Percentiles rank a stretch among this genome's conserved stretches.
These are phyloP conservation scores for Pholiota microspora DNA, from an alignment of 768 basidiomycete genomes.

Conservation along the genomic window DNA sequence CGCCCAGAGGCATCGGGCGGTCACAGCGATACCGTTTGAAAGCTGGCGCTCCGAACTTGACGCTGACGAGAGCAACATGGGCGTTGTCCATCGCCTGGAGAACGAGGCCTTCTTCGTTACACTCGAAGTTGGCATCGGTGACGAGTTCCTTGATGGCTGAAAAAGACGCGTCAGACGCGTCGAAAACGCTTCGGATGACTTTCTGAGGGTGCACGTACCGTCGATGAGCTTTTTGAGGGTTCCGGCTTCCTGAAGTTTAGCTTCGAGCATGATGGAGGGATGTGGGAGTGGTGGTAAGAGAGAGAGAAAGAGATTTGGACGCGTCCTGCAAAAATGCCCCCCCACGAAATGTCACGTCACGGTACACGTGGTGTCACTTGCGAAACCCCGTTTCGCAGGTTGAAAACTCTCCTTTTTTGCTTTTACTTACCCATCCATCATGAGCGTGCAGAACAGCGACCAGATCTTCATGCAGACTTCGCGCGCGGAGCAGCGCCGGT, in stretches of 20 bases:
- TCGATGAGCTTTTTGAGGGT: conserved; percentile 92
- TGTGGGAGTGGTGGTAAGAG: conserved; percentile 1
- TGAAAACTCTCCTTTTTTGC: too few species aligned
- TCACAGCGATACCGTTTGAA: conserved; percentile 94
- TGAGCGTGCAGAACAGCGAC: too few species aligned
- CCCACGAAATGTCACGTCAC: too few species aligned
- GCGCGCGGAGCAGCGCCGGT: conserved; percentile 46
- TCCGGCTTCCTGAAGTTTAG: conserved; percentile 83
- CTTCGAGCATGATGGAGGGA: conserved; percentile 74
- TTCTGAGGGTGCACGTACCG: conserved; percentile 84
- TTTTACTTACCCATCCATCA: too few species aligned
- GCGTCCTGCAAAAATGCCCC: too few species aligned
- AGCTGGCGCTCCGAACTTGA: conserved; percentile 73
- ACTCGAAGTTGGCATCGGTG: conserved; percentile 96
- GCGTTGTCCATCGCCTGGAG: conserved; percentile 99
- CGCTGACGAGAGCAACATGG: conserved; percentile 94
- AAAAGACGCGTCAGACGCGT: conserved; percentile 1
- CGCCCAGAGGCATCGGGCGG: conserved; percentile 88
- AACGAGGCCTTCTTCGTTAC: conserved; percentile 91
- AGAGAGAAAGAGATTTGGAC: too few species aligned
- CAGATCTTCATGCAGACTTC: conserved; percentile 23
- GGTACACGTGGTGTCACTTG: too few species aligned
- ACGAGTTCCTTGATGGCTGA: conserved; percentile 97
- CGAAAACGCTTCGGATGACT: conserved; percentile 82
- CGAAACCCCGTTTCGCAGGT: too few species aligned